These are phyloP conservation scores for Kwoniella europaea DNA, from an alignment of 768 basidiomycete genomes.

Conservation along the genomic window DNA sequence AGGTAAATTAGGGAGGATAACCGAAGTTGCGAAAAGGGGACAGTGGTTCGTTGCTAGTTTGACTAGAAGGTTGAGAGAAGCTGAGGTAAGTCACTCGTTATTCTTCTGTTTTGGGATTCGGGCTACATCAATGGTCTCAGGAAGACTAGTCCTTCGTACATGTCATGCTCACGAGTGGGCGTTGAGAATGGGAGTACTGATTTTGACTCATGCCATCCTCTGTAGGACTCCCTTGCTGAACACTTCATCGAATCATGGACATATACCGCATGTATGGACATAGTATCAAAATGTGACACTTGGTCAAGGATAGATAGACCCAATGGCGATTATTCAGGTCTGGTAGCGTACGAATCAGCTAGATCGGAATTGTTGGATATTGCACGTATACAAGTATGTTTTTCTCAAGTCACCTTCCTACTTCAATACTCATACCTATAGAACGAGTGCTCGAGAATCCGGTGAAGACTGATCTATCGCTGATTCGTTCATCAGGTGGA, in stretches of 20 bases:
- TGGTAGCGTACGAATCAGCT: conserved; percentile 69
- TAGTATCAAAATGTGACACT: conserved; percentile 75
- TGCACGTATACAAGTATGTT: conserved; percentile 78
- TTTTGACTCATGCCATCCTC: background rate
- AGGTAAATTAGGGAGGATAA: conserved; percentile 69
- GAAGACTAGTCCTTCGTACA: no score
- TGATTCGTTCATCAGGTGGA: conserved; percentile 75
- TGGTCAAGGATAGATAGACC: conserved; percentile 63
- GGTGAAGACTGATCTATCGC: no score
- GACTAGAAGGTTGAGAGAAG: conserved; percentile 73
- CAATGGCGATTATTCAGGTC: conserved; percentile 59
- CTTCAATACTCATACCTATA: no score
- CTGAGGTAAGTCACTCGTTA: conserved; percentile 65
- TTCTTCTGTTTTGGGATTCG: no score
- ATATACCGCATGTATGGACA: conserved; percentile 84
- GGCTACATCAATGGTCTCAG: no score
- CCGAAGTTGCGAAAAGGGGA: conserved; percentile 74
- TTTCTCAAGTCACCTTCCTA: background rate
- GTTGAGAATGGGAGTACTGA: background rate
- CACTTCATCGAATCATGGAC: conserved; percentile 92
- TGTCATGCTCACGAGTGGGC: background rate
- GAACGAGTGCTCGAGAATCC: no score
- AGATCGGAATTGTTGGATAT: conserved; percentile 89
- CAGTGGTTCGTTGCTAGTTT: conserved; percentile 77
- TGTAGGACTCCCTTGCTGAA: conserved; percentile 55